These are phyloP conservation scores for Potentilla sterilis DNA, from an alignment of 306 rosid species.

Conservation along the genomic window DNA sequence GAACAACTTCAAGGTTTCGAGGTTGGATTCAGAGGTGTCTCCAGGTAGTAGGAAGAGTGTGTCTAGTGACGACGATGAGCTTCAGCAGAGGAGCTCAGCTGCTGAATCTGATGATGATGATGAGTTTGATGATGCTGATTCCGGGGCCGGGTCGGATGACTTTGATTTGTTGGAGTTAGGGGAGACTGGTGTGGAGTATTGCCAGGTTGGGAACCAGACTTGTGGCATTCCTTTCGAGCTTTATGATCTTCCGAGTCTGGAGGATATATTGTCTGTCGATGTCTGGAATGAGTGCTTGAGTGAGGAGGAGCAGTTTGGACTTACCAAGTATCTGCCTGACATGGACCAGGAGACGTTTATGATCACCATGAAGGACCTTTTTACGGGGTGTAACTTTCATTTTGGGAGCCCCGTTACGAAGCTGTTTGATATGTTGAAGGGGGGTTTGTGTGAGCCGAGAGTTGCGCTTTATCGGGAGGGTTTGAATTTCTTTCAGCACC, in stretches of 20 bases:
- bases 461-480: slow-evolving; percentile 96
- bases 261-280: slow-evolving; percentile 73
- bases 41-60: slow-evolving; percentile 74
- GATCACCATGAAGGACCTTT: slow-evolving; percentile 67
- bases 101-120: slow-evolving; percentile 86
- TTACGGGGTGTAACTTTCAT: slow-evolving; percentile 74
- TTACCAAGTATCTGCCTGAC: slow-evolving; percentile 86
- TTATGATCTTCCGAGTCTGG: slow-evolving; percentile 84
- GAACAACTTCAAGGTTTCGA: slow-evolving; percentile 77
- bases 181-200: slow-evolving; percentile 92
- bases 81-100: slow-evolving; percentile 62
- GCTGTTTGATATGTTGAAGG: slow-evolving; percentile 85
- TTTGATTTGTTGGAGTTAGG: slow-evolving; percentile 96
- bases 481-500: slow-evolving; percentile 67
- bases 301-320: slow-evolving; percentile 85
- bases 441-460: slow-evolving; percentile 96
- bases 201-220: slow-evolving; percentile 90
- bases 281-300: slow-evolving; percentile 89
- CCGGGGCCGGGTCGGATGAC: slow-evolving; percentile 99
- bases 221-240: slow-evolving; percentile 91
- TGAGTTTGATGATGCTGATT: slow-evolving; percentile 91
- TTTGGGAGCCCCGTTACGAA: slow-evolving; percentile 83
- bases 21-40: slow-evolving; percentile 85
- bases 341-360: slow-evolving; percentile 82
- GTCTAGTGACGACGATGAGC: slow-evolving; percentile 91